phyloP scores from a whole-genome alignment of 305 asterid species.

The Euphrasia arctica region DNA sequence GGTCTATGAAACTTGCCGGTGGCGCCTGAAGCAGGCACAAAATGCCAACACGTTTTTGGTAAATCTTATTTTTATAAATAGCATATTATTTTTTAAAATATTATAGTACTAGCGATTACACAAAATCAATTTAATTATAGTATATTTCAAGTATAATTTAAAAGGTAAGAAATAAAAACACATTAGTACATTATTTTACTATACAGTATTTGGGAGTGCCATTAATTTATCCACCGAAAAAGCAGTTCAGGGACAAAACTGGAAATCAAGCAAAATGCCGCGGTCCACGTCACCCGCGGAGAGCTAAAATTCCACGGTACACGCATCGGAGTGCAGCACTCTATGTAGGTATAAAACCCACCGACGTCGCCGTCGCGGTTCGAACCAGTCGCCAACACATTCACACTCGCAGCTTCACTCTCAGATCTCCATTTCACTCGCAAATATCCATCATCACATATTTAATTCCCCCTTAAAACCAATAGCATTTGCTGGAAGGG shows the following conservation, averaged over 20 bases:
- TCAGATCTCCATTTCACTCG: conserved; percentile 24
- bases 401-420: conserved; percentile 23
- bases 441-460: conserved; percentile 12
- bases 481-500: conserved; percentile 7
- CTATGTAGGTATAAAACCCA: conserved; percentile 7
- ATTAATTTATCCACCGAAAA: too few relatives aligned
- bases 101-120: too few relatives aligned
- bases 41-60: neutral
- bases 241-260: neutral
- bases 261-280: conserved; percentile 1
- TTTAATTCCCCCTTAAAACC: neutral
- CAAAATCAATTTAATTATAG: too few relatives aligned
- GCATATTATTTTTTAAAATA: too few relatives aligned
- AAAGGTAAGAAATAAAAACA: too few relatives aligned
- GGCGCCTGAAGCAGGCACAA: neutral
- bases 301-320: neutral
- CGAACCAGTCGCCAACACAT: conserved; percentile 16
- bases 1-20: conserved; percentile 15
- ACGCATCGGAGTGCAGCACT: conserved; percentile 3
- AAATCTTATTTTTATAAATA: too few relatives aligned
- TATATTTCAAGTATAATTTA: too few relatives aligned
- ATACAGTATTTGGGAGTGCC: too few relatives aligned
- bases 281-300: neutral
- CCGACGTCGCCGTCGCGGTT: conserved; percentile 32
- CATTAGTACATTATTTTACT: too few relatives aligned